These are phyloP conservation scores for Rubroboletus satanas DNA, from an alignment of 768 basidiomycete species.

Conservation along the genomic window DNA sequence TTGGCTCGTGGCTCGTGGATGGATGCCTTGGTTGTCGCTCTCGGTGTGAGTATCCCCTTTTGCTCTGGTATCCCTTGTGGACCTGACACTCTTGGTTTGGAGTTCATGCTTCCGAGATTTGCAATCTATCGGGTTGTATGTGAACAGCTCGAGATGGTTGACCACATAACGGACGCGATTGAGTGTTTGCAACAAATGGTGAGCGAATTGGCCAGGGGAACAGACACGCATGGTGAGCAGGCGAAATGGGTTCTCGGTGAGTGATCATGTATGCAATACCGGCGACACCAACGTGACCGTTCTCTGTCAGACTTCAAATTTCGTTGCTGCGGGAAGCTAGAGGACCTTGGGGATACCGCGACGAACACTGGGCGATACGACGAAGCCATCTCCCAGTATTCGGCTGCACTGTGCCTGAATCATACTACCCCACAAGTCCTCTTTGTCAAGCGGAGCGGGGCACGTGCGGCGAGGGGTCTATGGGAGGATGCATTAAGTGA, in stretches of 20 bases:
- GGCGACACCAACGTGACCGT: not conserved
- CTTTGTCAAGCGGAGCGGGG: not conserved
- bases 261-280: not conserved
- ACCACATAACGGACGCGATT: not conserved
- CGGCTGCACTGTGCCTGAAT: not conserved
- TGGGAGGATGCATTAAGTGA: not conserved
- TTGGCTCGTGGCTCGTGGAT: not conserved
- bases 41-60: not conserved
- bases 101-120: not conserved
- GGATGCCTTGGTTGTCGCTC: not conserved
- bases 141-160: not conserved
- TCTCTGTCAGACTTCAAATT: not conserved
- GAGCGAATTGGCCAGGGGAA: not conserved
- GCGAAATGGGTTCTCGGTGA: not conserved
- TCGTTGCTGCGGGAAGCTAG: not conserved
- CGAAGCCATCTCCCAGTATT: not conserved
- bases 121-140: not conserved
- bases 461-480: not conserved
- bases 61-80: not conserved
- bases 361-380: not conserved
- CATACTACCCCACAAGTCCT: not conserved
- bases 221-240: not conserved
- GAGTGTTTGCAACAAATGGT: slow-evolving; percentile 4
- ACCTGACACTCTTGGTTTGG: not conserved
- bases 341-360: not conserved